Evolutionary conservation across 2,329 filamentous ascomycete genomes (phyloP), one percentile per base, ranked within the genome.

Genomic region (Phialophora tarda): DNA sequence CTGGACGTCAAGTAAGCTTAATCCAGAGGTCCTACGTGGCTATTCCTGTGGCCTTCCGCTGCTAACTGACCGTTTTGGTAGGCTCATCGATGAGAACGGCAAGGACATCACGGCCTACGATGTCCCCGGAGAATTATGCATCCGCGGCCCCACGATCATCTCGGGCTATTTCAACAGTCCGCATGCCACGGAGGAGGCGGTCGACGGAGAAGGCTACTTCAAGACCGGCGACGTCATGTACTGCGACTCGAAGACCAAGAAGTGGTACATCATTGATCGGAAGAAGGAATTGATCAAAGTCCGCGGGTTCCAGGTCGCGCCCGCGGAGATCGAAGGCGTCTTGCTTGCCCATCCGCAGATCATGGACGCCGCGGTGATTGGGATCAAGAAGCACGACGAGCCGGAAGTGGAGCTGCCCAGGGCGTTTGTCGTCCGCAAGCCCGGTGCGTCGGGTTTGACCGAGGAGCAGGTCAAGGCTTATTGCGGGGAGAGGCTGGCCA

Each of bases 191-290:
- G 44, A 38, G 17, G 66, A 60, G 6, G 59, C 62, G 4, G 69
- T 67, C 47, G 83, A 86, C 66, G 67, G 67, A 0, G 83, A 85
- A 0, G 83, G 84, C 0, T 87, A 80, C 73, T 86, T 85, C 73
- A 83, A 84, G 59, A 87, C 85, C 0, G 85, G 86, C 0, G 86
- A 88, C 68, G 81, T 88, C 23, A 83, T 78, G 0, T 89, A 0
- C 80, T 94, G 3, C 80, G 94, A 12, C 83, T 84, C 3, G 80
- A 88, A 71, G 91, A 97, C 62, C 11, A 76, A 78, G 17, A 79
- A 84, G 69, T 86, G 82, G 78, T 69, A 69, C 24, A 63, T 71
- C 73, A 93, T 91, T 0, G 92, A 96, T 75, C 87, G 92, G 3
- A 59, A 66, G 63, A 72, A 72, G 56, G 70, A 72, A 48, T 59